Conservation (phyloP, 2,329 filamentous ascomycete species). For the Diaporthe ilicicola region DNA sequence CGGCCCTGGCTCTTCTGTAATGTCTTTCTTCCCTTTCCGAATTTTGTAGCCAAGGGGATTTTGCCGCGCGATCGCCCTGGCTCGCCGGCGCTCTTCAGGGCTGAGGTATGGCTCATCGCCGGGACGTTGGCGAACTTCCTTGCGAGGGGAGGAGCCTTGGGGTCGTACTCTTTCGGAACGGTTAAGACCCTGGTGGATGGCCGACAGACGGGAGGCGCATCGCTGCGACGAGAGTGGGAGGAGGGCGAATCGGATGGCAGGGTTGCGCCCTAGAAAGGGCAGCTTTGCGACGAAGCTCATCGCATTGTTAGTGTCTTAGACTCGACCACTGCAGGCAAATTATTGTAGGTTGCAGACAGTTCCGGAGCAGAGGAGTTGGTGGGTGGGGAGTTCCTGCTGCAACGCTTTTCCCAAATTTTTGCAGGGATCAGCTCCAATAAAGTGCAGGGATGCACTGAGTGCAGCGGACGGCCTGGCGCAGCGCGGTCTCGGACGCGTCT, state of each 20-base stretch:
- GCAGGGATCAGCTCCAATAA: slow-evolving; percentile 1
- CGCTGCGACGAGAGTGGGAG: slow-evolving; percentile 40
- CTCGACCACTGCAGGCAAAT: neutral
- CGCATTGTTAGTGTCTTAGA: slow-evolving; percentile 11
- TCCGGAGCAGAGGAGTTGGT: neutral
- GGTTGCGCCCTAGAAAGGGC: slow-evolving; percentile 29
- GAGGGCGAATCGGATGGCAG: slow-evolving; percentile 3
- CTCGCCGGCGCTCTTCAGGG: slow-evolving; percentile 39
- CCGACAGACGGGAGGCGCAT: slow-evolving; percentile 67
- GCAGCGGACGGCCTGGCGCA: neutral
- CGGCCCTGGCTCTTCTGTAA: slow-evolving; percentile 50
- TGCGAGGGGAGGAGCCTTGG: slow-evolving; percentile 40
- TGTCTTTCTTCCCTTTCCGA: slow-evolving; percentile 60
- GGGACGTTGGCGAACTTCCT: slow-evolving; percentile 22
- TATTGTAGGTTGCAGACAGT: neutral
- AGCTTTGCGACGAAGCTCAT: slow-evolving; percentile 31
- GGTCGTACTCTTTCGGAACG: slow-evolving; percentile 45
- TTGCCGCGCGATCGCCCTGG: slow-evolving; percentile 35
- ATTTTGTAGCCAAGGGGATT: slow-evolving; percentile 42
- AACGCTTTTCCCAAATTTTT: neutral
- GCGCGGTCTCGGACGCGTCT: slow-evolving; percentile 18
- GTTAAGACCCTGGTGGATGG: slow-evolving; percentile 74
- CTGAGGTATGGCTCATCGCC: slow-evolving; percentile 29
- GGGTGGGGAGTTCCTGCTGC: neutral
- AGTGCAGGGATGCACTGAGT: slow-evolving; percentile 21